Evolutionary conservation across 202 grass and related monocot genomes (phyloP), one percentile per base, ranked within the genome.

Genomic region (Carex arenaria): DNA sequence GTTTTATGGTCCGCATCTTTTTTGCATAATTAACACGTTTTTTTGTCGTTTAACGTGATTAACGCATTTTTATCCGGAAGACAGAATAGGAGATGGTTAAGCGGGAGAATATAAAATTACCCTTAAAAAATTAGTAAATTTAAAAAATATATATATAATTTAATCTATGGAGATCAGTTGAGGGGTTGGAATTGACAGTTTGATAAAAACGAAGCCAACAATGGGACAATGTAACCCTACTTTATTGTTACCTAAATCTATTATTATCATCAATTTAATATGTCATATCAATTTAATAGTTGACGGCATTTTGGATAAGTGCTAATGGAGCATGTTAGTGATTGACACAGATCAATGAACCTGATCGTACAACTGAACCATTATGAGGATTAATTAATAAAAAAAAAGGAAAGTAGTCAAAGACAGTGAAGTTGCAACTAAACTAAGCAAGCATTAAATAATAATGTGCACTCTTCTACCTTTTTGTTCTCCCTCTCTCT

Each of bases 371-470:
- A 57, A 57, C 72, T 57, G 28, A 77, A 77, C 72, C 72, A 77
- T 57, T 77, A 57, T 36, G 23, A 77, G 3, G 3, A 56, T 57
- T 30, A 77, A 57, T 59, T 57, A 57, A 77, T 55, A n/a, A 76
- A 56, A 56, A 49, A 47, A 72, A 32, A 77, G 7, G 7, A 64
- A 82, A 38, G 64, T 68, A 55, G 80, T 67, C 62, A 68, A 82
- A 67, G 80, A 82, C 49, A 34, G 61, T 53, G 80, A 82, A 82
- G 12, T 68, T 56, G 18, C 63, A 67, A 30, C 80, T 82, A 82
- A 68, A 82, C 80, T 82, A 82, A 63, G 56, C 61, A 61, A 80
- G 10, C 61, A 66, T 82, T 81, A 81, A 61, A 81, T 81, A 81
- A 30, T 47, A 54, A 75, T 75, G 71, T 75, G 71, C 49, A 75